Percentiles rank a stretch among this genome's conserved stretches.
These are phyloP conservation scores for Cladosporium sp. DNA, from an alignment of 2,329 filamentous ascomycete genomes.

Conservation along the genomic window DNA sequence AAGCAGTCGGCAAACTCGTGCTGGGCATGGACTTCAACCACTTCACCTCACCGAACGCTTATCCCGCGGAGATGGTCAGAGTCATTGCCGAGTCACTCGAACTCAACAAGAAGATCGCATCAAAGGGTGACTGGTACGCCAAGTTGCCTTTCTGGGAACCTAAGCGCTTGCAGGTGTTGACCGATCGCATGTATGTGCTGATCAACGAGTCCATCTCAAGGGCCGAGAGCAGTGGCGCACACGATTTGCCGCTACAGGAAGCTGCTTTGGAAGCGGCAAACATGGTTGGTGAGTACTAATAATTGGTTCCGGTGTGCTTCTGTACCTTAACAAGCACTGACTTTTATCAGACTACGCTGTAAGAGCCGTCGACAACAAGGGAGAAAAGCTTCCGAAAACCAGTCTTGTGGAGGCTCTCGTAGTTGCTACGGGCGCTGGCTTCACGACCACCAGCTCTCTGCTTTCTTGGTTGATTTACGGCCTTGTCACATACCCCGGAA, in stretches of 20 bases:
- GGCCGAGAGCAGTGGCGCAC: constrained; percentile 36
- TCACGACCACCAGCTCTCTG: constrained; percentile 60
- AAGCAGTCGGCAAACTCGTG: constrained; percentile 47
- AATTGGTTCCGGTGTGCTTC: constrained; percentile 13
- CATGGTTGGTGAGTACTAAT: constrained; percentile 19
- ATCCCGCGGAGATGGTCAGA: constrained; percentile 45
- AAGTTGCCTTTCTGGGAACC: constrained; percentile 60
- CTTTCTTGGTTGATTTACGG: constrained; percentile 60
- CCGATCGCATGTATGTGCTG: constrained; percentile 42
- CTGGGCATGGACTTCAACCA: constrained; percentile 50
- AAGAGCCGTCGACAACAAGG: constrained; percentile 56
- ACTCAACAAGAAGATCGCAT: constrained; percentile 61
- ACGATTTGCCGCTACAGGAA: constrained; percentile 41
- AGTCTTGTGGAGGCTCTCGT: constrained; percentile 46
- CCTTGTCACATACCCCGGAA: constrained; percentile 54
- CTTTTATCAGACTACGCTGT: constrained; percentile 50
- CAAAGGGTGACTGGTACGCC: constrained; percentile 57
- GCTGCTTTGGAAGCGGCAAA: constrained; percentile 39
- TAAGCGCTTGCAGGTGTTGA: constrained; percentile 41
- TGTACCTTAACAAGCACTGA: constrained; percentile 24
- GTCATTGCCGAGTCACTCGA: constrained; percentile 53
- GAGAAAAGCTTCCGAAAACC: constrained; percentile 53
- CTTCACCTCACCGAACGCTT: constrained; percentile 53
- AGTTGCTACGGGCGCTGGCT: constrained; percentile 59
- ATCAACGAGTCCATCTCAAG: constrained; percentile 30